phyloP scores from a whole-genome alignment of 1,284 basidiomycete genomes.

The Cystobasidium sp. region DNA sequence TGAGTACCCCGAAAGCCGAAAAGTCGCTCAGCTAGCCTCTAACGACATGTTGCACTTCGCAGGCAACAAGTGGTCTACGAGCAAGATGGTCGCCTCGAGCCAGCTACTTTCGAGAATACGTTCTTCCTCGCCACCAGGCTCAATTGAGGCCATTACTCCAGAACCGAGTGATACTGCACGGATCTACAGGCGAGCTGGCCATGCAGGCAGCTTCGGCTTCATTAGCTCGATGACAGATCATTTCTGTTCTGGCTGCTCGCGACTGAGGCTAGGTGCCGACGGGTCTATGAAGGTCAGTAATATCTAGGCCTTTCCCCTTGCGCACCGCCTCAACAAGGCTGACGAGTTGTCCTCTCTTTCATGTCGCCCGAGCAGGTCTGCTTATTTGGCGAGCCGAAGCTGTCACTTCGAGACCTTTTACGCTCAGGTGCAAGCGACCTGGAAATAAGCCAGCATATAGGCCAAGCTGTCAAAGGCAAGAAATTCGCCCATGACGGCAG shows the following conservation, averaged over 20 bases:
- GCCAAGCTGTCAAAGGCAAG: conserved; percentile 61
- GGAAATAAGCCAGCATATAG: conserved; percentile 68
- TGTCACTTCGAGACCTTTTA: conserved; percentile 77
- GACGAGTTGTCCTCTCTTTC: background rate
- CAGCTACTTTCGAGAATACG: conserved; percentile 62
- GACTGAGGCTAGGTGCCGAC: conserved; percentile 81
- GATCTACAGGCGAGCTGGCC: conserved; percentile 74
- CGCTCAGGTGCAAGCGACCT: conserved; percentile 68
- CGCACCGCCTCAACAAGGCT: conserved; percentile 3
- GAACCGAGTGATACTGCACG: conserved; percentile 74
- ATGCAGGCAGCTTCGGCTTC: conserved; percentile 77
- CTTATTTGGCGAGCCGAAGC: conserved; percentile 80
- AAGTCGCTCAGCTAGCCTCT: background rate
- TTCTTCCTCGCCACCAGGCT: conserved; percentile 59
- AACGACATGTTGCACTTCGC: background rate
- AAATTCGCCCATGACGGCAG: conserved; percentile 77
- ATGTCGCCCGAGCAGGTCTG: conserved; percentile 68
- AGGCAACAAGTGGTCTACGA: conserved; percentile 84
- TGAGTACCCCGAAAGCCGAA: conserved; percentile 54
- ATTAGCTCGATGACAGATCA: conserved; percentile 92
- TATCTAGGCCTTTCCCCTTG: background rate
- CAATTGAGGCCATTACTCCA: conserved; percentile 57
- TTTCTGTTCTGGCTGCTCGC: conserved; percentile 83
- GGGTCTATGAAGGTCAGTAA: conserved; percentile 78
- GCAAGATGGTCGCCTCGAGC: conserved; percentile 76